phyloP scores from a whole-genome alignment of 441 rosid genomes.

The Jatropha multifida region DNA sequence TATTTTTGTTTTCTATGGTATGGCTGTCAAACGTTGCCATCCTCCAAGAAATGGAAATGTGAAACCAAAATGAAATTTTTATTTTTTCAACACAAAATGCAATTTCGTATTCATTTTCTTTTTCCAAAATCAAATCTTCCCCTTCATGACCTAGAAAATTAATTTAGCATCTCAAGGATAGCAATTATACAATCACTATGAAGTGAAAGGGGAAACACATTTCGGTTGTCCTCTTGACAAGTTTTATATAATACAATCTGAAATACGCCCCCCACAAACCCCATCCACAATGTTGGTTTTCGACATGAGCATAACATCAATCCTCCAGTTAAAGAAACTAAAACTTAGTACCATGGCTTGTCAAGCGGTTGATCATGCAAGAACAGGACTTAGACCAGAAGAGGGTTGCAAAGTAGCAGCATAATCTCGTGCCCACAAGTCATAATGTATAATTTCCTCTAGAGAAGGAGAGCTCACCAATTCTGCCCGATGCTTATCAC shows the following conservation, averaged over 20 bases:
- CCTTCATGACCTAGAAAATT: not conserved
- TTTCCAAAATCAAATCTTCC: not conserved
- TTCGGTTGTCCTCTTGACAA: not conserved
- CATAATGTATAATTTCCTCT: constrained; percentile 84
- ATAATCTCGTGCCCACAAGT: constrained; percentile 85
- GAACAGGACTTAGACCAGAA: constrained; percentile 54
- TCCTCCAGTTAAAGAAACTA: not conserved
- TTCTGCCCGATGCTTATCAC: constrained; percentile 66
- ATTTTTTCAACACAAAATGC: not conserved
- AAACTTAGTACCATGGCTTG: not conserved
- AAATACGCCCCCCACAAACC: not conserved
- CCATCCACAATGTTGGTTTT: constrained; percentile 2
- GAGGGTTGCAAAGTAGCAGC: constrained; percentile 52
- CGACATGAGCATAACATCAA: not conserved
- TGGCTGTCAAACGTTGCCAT: too few species aligned
- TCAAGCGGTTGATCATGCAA: constrained; percentile 35
- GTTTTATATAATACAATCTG: constrained; percentile 12
- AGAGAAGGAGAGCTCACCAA: constrained; percentile 67
- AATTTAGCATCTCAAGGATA: not conserved
- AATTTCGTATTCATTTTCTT: not conserved
- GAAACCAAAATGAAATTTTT: constrained; percentile 4
- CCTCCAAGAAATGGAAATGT: not conserved
- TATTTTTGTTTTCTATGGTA: too few species aligned
- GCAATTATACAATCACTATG: not conserved
- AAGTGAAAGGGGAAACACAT: not conserved